phyloP scores from a whole-genome alignment of 805 yeast genomes.

The Barnettozyma botsteinii region DNA sequence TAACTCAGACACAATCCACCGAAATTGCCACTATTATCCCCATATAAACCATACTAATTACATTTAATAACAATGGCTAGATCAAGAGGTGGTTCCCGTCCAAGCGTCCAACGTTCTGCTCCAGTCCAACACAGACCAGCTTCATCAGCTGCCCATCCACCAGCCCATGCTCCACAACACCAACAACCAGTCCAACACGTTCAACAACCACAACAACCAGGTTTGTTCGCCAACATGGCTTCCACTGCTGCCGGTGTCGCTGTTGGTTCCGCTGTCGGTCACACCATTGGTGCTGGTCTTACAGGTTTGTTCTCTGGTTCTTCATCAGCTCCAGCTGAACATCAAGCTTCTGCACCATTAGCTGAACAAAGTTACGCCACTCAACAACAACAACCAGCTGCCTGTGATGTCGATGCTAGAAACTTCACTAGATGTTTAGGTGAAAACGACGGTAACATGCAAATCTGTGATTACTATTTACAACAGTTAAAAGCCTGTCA shows the following conservation, averaged over 20 bases:
- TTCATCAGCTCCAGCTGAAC: constrained; percentile 45
- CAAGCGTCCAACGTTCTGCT: constrained; percentile 36
- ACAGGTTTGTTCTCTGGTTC: constrained; percentile 85
- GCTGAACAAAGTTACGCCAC: constrained; percentile 32
- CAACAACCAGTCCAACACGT: constrained; percentile 47
- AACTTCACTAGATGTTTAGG: constrained; percentile 92
- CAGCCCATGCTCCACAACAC: constrained; percentile 41
- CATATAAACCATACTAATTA: background rate
- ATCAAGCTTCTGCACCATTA: constrained; percentile 35
- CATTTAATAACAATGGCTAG: constrained; percentile 34
- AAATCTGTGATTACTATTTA: constrained; percentile 92
- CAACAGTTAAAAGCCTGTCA: constrained; percentile 98
- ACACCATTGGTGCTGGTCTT: constrained; percentile 92
- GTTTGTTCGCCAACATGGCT: constrained; percentile 95
- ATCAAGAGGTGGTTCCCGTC: constrained; percentile 41
- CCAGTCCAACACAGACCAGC: constrained; percentile 42
- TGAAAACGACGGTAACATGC: constrained; percentile 93
- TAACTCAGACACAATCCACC: too few species aligned
- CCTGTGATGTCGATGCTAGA: constrained; percentile 92
- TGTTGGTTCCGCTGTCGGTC: constrained; percentile 96
- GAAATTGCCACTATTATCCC: constrained; percentile 3
- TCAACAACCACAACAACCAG: constrained; percentile 63
- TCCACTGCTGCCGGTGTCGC: constrained; percentile 99
- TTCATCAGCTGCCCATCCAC: constrained; percentile 57
- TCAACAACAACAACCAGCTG: constrained; percentile 37